Evolutionary conservation across 108 stramenopile genomes (phyloP).

Genomic region (Pseudonitzschia multiseries): DNA sequence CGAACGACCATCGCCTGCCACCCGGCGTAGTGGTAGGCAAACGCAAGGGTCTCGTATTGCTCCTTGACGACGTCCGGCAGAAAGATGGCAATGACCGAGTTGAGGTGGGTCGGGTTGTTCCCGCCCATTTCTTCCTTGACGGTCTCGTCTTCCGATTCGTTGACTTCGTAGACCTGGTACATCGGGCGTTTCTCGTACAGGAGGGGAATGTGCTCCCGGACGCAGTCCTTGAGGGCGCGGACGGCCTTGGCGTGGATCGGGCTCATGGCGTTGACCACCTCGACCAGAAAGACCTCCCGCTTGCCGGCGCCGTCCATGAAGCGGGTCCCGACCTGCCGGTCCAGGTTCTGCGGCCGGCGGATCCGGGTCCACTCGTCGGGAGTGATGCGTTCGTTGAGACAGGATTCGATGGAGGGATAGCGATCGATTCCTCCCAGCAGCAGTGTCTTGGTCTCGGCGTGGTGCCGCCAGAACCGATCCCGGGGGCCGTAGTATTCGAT

Average conservation of each 20-base stretch:
- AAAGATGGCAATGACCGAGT: constrained; percentile 31
- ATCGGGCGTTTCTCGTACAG: constrained; percentile 18
- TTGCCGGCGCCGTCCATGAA: background rate
- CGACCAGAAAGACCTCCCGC: constrained; percentile 15
- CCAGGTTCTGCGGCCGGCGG: constrained; percentile 3
- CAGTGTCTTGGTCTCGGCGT: constrained; percentile 19
- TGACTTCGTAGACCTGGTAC: constrained; percentile 1
- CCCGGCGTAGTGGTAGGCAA: constrained; percentile 38
- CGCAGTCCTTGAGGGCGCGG: constrained; percentile 9
- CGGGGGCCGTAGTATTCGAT: constrained; percentile 20
- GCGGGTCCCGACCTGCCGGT: constrained; percentile 18
- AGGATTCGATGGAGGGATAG: constrained; percentile 20
- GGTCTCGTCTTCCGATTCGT: background rate
- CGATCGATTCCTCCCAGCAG: constrained; percentile 29
- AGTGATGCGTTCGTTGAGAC: constrained; percentile 22
- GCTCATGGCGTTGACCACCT: constrained; percentile 21
- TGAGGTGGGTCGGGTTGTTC: constrained; percentile 40
- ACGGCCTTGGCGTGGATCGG: constrained; percentile 27
- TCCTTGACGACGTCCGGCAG: constrained; percentile 30
- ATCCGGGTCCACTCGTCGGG: constrained; percentile 13
- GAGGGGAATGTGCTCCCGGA: constrained; percentile 7
- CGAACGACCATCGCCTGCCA: constrained; percentile 24
- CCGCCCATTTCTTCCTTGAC: constrained; percentile 32
- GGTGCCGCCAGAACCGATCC: constrained; percentile 43
- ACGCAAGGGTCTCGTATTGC: constrained; percentile 25